Percentiles rank a stretch among this genome's conserved stretches.
Conservation (phyloP, 1,284 basidiomycete species). For the Ceratobasidium sp. region DNA sequence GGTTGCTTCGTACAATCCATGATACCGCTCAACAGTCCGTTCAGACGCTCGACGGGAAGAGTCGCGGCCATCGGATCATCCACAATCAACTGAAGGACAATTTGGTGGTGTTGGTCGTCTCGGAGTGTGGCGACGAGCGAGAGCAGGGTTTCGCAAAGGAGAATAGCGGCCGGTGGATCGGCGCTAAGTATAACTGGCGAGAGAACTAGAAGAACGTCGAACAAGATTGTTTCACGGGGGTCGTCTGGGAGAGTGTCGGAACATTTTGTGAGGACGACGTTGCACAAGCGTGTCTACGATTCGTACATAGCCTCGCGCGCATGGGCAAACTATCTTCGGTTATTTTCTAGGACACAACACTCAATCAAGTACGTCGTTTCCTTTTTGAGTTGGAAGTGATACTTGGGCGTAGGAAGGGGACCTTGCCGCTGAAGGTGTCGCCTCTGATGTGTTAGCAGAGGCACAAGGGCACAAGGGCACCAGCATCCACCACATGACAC, state of each 20-base stretch:
- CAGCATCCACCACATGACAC: slow-evolving; percentile 87
- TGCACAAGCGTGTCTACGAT: slow-evolving; percentile 85
- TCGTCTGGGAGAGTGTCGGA: slow-evolving; percentile 85
- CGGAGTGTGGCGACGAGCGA: slow-evolving; percentile 89
- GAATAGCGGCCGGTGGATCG: slow-evolving; percentile 75
- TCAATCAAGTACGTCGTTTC: slow-evolving; percentile 84
- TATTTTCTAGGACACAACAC: slow-evolving; percentile 88
- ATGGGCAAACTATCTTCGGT: slow-evolving; percentile 81
- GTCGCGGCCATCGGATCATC: slow-evolving; percentile 73
- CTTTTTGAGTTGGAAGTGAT: slow-evolving; percentile 74
- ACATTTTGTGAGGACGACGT: slow-evolving; percentile 85
- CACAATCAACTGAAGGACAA: slow-evolving; percentile 72
- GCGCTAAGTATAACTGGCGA: slow-evolving; percentile 67
- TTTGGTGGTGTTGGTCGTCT: slow-evolving; percentile 77
- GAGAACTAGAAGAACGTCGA: slow-evolving; percentile 86
- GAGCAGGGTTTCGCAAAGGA: slow-evolving; percentile 85
- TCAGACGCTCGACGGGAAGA: slow-evolving; percentile 84
- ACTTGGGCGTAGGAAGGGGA: slow-evolving; percentile 70
- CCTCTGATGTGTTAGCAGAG: slow-evolving; percentile 67
- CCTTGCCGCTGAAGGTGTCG: slow-evolving; percentile 76
- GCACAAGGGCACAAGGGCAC: slow-evolving; percentile 71
- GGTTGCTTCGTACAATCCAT: slow-evolving; percentile 83
- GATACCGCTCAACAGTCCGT: slow-evolving; percentile 79
- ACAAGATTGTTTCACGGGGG: slow-evolving; percentile 84
- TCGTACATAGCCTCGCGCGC: slow-evolving; percentile 79